A percentile compares a stretch with the other conserved stretches of the same genome.
Evolutionary conservation across 2,329 filamentous ascomycete genomes (phyloP).

Genomic region (Trichoderma breve): DNA sequence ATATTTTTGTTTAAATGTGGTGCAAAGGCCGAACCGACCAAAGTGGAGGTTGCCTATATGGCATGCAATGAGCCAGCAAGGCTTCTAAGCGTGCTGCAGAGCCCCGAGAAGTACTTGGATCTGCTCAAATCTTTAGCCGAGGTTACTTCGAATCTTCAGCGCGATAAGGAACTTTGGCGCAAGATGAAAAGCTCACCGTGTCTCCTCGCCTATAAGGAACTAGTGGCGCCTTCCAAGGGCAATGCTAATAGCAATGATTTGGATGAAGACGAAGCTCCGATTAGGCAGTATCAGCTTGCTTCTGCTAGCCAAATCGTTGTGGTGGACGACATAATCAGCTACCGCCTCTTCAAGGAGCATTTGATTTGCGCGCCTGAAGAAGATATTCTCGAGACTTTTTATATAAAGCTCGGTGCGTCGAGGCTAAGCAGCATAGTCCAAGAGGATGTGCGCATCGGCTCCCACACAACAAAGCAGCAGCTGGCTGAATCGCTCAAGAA

Average conservation of each 20-base stretch:
- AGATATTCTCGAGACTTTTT: constrained; percentile 80
- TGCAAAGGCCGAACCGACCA: constrained; percentile 87
- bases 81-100: constrained; percentile 75
- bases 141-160: constrained; percentile 65
- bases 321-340: constrained; percentile 85
- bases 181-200: constrained; percentile 75
- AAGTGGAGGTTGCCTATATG: constrained; percentile 77
- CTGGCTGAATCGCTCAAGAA: constrained; percentile 69
- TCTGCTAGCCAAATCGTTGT: constrained; percentile 71
- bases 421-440: constrained; percentile 75
- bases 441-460: constrained; percentile 72
- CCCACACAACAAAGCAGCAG: constrained; percentile 63
- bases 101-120: constrained; percentile 80
- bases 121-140: constrained; percentile 80
- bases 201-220: constrained; percentile 79
- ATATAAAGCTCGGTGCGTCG: constrained; percentile 74
- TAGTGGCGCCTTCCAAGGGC: constrained; percentile 46
- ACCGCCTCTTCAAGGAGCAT: constrained; percentile 80
- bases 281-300: constrained; percentile 77
- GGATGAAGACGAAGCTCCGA: constrained; percentile 62
- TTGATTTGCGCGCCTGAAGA: constrained; percentile 88
- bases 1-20: constrained; percentile 84
- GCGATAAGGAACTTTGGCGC: constrained; percentile 73
- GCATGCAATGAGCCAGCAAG: constrained; percentile 81
- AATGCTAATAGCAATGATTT: constrained; percentile 45